phyloP scores from a whole-genome alignment of 164 flowering plant species.

The Umbellularia californica region DNA sequence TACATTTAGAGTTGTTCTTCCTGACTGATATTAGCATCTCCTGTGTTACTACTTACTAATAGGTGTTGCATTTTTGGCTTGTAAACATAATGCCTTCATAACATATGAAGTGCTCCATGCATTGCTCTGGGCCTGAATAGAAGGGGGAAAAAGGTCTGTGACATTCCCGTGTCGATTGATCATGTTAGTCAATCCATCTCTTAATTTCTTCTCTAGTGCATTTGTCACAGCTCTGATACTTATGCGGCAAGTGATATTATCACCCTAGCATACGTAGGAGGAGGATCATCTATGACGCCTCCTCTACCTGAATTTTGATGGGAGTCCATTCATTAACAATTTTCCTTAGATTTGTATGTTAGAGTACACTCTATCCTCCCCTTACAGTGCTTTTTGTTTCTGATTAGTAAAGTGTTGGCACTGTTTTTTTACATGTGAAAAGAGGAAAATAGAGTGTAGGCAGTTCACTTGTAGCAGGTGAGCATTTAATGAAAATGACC shows the following conservation, averaged over 20 bases:
- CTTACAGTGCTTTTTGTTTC: not conserved
- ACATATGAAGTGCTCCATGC: not conserved
- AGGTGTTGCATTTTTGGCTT: too few species aligned
- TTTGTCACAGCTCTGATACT: not conserved
- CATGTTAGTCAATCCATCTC: not conserved
- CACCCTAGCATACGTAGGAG: not conserved
- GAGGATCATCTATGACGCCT: not conserved
- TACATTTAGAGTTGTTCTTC: not conserved
- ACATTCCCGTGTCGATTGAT: not conserved
- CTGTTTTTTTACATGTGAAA: too few species aligned
- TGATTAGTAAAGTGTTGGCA: too few species aligned
- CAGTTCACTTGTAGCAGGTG: too few species aligned
- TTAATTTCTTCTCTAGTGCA: not conserved
- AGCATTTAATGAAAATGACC: too few species aligned
- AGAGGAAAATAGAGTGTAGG: too few species aligned
- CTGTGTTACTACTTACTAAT: too few species aligned
- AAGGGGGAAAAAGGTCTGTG: not conserved
- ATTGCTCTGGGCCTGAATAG: not conserved
- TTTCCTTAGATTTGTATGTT: not conserved
- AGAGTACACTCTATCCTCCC: not conserved
- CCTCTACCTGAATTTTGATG: not conserved
- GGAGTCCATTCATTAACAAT: not conserved
- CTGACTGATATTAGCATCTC: not conserved
- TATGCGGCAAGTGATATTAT: not conserved
- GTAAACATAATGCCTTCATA: not conserved